Conservation (phyloP, 2,329 filamentous ascomycete species). For the Pleomassaria siparia region DNA sequence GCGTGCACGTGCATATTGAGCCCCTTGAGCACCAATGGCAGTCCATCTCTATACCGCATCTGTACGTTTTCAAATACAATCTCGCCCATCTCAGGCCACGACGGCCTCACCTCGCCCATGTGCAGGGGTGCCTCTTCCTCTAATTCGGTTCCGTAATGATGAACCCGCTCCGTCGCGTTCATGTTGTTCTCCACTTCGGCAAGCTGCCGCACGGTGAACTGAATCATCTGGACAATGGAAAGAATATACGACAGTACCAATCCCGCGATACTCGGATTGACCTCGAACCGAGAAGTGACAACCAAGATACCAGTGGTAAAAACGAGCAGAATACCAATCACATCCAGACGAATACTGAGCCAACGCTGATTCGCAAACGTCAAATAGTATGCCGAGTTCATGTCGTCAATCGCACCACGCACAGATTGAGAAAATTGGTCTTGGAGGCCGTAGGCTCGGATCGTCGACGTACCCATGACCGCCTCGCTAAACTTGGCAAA, state of each 20-base stretch:
- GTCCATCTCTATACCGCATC: slow-evolving; percentile 54
- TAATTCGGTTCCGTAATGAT: slow-evolving; percentile 84
- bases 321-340: slow-evolving; percentile 80
- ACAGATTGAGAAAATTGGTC: slow-evolving; percentile 72
- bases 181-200: slow-evolving; percentile 98
- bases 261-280: slow-evolving; percentile 81
- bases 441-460: slow-evolving; percentile 84
- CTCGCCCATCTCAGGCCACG: slow-evolving; percentile 86
- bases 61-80: slow-evolving; percentile 54
- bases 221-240: slow-evolving; percentile 90
- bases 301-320: slow-evolving; percentile 89
- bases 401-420: slow-evolving; percentile 75
- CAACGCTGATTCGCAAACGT: slow-evolving; percentile 96
- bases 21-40: slow-evolving; percentile 53
- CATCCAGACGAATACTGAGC: slow-evolving; percentile 82
- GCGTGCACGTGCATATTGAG: slow-evolving; percentile 68
- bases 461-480: slow-evolving; percentile 78
- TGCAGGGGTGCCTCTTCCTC: slow-evolving; percentile 88
- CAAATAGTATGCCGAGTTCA: slow-evolving; percentile 92
- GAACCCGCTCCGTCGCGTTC: slow-evolving; percentile 90
- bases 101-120: slow-evolving; percentile 66
- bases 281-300: slow-evolving; percentile 84
- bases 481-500: slow-evolving; percentile 93
- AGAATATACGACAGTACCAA: slow-evolving; percentile 92
- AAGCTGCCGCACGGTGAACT: slow-evolving; percentile 90